These are phyloP conservation scores for Clonostachys solani DNA, from an alignment of 2,329 filamentous ascomycete species.

Conservation along the genomic window DNA sequence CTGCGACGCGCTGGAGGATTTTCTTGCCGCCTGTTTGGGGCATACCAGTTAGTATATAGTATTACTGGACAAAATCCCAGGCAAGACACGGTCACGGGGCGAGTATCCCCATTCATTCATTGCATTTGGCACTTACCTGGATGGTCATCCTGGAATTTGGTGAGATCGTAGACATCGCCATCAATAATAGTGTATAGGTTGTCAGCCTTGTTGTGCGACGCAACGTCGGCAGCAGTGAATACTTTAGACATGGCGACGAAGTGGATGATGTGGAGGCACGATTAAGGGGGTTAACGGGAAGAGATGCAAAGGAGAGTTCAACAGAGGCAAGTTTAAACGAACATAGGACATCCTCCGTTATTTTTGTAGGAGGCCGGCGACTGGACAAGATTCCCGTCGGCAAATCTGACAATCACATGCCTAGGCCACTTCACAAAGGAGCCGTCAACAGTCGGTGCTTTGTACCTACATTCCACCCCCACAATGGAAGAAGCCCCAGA, in stretches of 20 bases:
- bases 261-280: background rate
- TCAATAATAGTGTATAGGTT: conserved; percentile 89
- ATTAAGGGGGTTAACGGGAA: background rate
- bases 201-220: conserved; percentile 84
- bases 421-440: background rate
- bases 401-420: conserved; percentile 1
- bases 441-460: no score
- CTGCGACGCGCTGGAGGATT: conserved; percentile 58
- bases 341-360: background rate
- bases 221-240: conserved; percentile 80
- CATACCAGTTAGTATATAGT: background rate
- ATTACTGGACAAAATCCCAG: background rate
- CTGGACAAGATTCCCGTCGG: background rate
- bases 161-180: conserved; percentile 93
- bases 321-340: background rate
- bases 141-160: conserved; percentile 81
- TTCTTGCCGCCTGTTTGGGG: conserved; percentile 52
- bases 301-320: background rate
- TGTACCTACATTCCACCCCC: no score
- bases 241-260: conserved; percentile 72
- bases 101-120: background rate
- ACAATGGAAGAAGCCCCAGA: no score
- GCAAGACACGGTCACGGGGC: background rate
- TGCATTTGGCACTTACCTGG: conserved; percentile 52
- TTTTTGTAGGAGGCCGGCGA: background rate